Conservation (phyloP, 2,329 filamentous ascomycete species). For the Xylaria sp. region DNA sequence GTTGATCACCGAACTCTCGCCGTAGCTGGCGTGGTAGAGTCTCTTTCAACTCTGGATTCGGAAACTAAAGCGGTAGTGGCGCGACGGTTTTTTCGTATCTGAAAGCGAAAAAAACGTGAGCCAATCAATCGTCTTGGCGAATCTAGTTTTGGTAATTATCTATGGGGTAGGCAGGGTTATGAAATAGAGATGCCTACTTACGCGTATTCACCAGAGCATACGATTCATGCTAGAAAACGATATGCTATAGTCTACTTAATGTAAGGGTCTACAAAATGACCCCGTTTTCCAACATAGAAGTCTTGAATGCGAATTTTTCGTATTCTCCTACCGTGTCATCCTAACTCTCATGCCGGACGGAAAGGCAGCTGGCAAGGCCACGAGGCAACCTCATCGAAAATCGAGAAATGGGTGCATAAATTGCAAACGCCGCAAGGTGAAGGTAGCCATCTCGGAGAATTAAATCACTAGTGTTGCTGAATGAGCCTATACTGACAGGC, state of each 20-base stretch:
- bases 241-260: background rate
- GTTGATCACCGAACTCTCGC: background rate
- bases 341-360: background rate
- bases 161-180: background rate
- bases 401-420: slow-evolving; percentile 13
- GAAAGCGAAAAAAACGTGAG: slow-evolving; percentile 20
- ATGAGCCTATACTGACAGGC: background rate
- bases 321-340: background rate
- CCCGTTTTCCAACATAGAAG: background rate
- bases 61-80: slow-evolving; percentile 3
- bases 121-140: slow-evolving; percentile 8
- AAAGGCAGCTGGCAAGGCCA: background rate
- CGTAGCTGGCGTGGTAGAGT: background rate
- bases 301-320: slow-evolving; percentile 13
- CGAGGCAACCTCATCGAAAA: slow-evolving; percentile 12
- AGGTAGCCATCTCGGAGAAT: slow-evolving; percentile 8
- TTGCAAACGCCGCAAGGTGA: slow-evolving; percentile 26
- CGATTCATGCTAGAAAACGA: background rate
- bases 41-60: background rate
- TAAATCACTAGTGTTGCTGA: background rate
- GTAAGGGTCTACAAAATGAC: background rate
- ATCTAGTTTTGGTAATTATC: slow-evolving; percentile 1
- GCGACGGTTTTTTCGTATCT: slow-evolving; percentile 6
- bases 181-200: background rate
- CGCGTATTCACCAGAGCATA: background rate